Percentiles rank a stretch among this genome's conserved stretches.
Conservation (phyloP, 148 eudicot genomes). For the Rhododendron kiyosumense region DNA sequence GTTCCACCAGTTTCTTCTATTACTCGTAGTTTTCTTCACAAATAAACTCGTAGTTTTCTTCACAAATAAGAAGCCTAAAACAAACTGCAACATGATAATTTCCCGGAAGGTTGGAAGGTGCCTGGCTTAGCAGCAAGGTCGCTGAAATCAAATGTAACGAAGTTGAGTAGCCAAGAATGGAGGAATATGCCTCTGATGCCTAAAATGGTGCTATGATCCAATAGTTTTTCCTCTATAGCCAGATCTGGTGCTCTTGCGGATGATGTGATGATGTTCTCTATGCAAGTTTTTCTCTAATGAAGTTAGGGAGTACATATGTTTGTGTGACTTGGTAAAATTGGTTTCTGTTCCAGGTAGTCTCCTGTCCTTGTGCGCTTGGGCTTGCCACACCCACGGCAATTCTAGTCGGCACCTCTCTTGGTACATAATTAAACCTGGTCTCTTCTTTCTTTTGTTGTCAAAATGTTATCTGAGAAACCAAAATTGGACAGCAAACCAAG, state of each 20-base stretch:
- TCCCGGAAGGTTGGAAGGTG: background rate
- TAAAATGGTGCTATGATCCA: background rate
- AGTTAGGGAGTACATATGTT: background rate
- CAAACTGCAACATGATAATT: background rate
- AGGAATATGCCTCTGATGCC: background rate
- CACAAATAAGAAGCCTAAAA: background rate
- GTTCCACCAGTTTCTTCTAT: background rate
- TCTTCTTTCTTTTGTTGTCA: background rate
- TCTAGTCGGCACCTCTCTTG: conserved; percentile 92
- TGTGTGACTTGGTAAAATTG: background rate
- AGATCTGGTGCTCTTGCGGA: background rate
- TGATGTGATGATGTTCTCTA: background rate
- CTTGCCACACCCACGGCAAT: conserved; percentile 99
- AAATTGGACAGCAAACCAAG: background rate
- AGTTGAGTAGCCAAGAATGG: background rate
- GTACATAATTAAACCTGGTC: conserved; percentile 29
- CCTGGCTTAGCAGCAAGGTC: conserved; percentile 4
- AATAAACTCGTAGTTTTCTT: background rate
- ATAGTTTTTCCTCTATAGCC: background rate
- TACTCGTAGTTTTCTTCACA: background rate
- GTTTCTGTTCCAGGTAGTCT: conserved; percentile 64
- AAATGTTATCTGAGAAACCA: background rate
- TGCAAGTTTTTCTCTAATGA: background rate
- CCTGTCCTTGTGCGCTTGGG: conserved; percentile 97
- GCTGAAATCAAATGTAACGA: background rate